Evolutionary conservation across 73 alveolate species (phyloP), one percentile per base, ranked within the genome.

Genomic region (Paramecium pentaurelia): DNA sequence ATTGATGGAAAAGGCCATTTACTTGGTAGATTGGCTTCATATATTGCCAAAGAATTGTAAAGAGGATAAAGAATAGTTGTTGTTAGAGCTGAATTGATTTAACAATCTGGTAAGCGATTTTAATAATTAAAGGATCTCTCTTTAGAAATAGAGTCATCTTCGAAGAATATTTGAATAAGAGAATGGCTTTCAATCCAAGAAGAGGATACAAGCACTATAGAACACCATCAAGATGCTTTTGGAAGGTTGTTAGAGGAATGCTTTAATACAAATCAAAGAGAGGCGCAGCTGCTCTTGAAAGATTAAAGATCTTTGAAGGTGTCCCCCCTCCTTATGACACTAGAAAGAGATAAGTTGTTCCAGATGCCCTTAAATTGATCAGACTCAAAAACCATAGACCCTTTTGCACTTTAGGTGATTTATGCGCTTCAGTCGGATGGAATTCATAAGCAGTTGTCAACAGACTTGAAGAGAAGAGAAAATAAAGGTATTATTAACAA

Each of bases 1-100:
- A 96, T 98, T 58, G 99, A 98, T 95, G 99, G 99, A 92, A 96
- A 97, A 87, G 99, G 99, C 83, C 99, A 98, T 97, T 92, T 98
- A 93, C 92, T 98, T 86, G 99, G 99, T 20, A 98, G 99, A 90
- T 97, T 98, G 75, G 99, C 99, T 20, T 96, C 99, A 14, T 92
- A 94, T 60, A 96, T 98, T 86, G 99, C 99, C 34, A 98, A 98
- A 95, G 99, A 96, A 95, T 95, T 97, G 59, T 95, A 94, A 92
- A 93, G 92, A 38, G 99, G 99, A 22, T 98, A 97, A 94, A 97
- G 96, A 94, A 93, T 97, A 47, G 99, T 97, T 49, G 95, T 97
- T 86, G 99, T 97, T 83, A 95, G 99, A 94, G 47, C 98, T 80
- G 99, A 97, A 84, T 93, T 77, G 86, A 95, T 97, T 86, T 91